Evolutionary conservation across 768 basidiomycete genomes (phyloP), one percentile per base, ranked within the genome.

Genomic region (Tubosaeta sp.): DNA sequence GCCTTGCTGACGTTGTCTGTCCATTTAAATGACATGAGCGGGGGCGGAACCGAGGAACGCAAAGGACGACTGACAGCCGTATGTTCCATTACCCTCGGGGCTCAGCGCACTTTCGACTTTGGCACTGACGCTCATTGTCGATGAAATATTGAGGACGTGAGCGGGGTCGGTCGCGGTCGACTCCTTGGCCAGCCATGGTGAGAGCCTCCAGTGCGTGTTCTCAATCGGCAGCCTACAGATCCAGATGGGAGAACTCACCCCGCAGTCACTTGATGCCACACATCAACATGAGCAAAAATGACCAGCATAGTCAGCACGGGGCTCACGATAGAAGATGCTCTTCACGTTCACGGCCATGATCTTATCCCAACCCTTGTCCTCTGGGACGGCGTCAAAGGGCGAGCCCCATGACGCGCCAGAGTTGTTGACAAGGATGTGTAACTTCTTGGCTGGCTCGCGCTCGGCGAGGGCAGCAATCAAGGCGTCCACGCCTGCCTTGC

Each of bases 371-470:
- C 91, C 91, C 58, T 83, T 84, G 58, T 82, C 82, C 68, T 92
- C 90, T 0, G 89, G 88, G 55, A 88, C 81, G 57, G 84, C 76
- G 10, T 79, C 72, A 64, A 77, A 88, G 0, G 82, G 76, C 8
- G 84, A 82, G 16, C 87, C 89, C 90, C 89, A 91, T 16, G 86
- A 77, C 26, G 81, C 82, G 7, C 90, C 91, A 9, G 86, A 86
- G 68, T 91, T 92, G 68, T 91, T 92, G 41, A 93, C 80, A 6
- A 94, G 79, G 47, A 93, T 84, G 59, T 94, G 86, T 0, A 95
- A 74, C 56, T 85, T 89, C 53, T 65, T 69, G 32, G 62, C 52
- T 12, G 59, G 66, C 65, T 90, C 89, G 48, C 79, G 80, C 58
- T 80, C 77, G 57, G 83, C 83, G 67, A 93, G 81, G 48, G 84